phyloP scores from a whole-genome alignment of 106 monocot species.

The Acorus gramineus region DNA sequence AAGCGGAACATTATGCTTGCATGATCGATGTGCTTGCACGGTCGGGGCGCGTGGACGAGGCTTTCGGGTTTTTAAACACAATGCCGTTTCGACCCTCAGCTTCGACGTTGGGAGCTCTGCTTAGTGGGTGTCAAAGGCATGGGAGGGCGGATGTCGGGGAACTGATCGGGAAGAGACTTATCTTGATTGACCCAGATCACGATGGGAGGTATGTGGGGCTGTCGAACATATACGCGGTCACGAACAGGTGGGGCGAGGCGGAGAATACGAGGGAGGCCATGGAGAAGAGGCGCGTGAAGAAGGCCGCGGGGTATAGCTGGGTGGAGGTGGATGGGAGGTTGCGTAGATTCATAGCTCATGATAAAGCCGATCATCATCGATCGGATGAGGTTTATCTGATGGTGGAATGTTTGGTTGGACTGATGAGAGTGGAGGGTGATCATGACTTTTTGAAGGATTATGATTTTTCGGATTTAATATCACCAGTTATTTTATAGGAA shows the following conservation, averaged over 20 bases:
- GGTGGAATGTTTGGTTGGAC: neutral
- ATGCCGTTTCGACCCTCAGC: constrained; percentile 56
- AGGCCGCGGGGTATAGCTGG: constrained; percentile 52
- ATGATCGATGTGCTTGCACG: constrained; percentile 62
- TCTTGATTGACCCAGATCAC: constrained; percentile 46
- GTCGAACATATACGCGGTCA: constrained; percentile 39
- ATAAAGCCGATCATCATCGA: constrained; percentile 28
- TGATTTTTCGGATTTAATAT: too few species aligned
- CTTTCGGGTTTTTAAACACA: constrained; percentile 28
- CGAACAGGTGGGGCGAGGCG: constrained; percentile 35
- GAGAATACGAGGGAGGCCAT: constrained; percentile 42
- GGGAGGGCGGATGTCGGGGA: constrained; percentile 40
- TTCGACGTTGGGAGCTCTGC: constrained; percentile 52
- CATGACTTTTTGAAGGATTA: too few species aligned
- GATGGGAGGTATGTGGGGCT: constrained; percentile 56
- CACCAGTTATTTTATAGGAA: too few species aligned
- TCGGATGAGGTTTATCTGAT: constrained; percentile 28
- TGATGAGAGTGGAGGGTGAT: too few species aligned
- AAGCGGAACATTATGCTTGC: constrained; percentile 67
- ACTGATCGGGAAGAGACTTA: constrained; percentile 35
- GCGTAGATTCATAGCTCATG: constrained; percentile 52
- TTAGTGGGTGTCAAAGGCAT: constrained; percentile 36
- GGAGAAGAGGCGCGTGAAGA: constrained; percentile 59
- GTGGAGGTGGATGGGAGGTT: constrained; percentile 35
- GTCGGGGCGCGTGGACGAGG: constrained; percentile 42